A percentile compares a stretch with the other conserved stretches of the same genome.
Conservation (phyloP, 2,329 filamentous ascomycete species). For the Apiospora sp. region DNA sequence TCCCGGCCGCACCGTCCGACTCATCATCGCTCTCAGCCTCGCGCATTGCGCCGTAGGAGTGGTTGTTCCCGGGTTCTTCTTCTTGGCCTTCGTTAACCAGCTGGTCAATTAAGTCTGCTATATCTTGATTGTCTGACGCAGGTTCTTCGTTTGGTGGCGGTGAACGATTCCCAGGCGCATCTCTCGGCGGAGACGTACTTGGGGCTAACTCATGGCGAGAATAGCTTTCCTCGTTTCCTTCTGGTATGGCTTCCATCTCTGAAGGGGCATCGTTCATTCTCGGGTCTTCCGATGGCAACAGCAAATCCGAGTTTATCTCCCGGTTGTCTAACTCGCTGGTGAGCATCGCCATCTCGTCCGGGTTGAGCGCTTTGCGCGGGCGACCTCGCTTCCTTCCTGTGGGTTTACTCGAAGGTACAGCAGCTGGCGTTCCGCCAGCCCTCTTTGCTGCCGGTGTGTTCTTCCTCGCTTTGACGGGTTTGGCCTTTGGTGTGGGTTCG, state of each 20-base stretch:
- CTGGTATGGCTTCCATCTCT: conserved; percentile 25
- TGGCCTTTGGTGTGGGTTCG: conserved; percentile 43
- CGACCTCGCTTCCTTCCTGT: conserved; percentile 43
- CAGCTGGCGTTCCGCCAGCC: conserved; percentile 24
- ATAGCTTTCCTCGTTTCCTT: background rate
- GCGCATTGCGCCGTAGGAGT: conserved; percentile 35
- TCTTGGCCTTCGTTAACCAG: background rate
- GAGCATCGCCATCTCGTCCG: conserved; percentile 35
- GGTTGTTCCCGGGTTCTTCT: conserved; percentile 31
- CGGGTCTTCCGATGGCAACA: background rate
- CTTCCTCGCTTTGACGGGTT: conserved; percentile 40
- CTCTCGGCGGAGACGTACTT: background rate
- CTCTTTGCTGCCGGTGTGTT: conserved; percentile 38
- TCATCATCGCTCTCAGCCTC: conserved; percentile 40
- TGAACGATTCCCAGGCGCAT: background rate
- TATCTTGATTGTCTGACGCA: background rate
- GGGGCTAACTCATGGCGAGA: background rate
- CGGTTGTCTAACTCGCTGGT: conserved; percentile 29
- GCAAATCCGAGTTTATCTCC: conserved; percentile 25
- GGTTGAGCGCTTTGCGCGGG: conserved; percentile 39
- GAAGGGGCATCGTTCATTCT: conserved; percentile 18
- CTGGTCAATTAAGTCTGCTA: conserved; percentile 12
- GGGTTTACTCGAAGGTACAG: conserved; percentile 36
- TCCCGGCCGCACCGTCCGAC: conserved; percentile 34
- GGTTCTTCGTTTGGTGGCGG: background rate